Percentiles rank a stretch among this genome's conserved stretches.
These are phyloP conservation scores for Aegilops longissima DNA, from an alignment of 176 grass and related monocot species.

Conservation along the genomic window DNA sequence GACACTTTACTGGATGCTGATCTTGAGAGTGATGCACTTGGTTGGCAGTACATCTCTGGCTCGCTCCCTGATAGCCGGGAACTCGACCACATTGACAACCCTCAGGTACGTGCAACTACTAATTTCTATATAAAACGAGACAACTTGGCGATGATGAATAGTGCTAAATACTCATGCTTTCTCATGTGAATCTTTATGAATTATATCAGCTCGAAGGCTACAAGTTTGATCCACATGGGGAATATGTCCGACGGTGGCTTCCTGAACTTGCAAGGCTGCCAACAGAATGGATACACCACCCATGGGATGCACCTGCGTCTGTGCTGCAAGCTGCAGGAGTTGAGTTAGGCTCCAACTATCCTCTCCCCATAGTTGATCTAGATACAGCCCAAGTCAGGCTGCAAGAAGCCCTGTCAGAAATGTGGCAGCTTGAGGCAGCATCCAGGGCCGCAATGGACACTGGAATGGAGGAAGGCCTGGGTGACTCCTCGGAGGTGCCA, in stretches of 20 bases:
- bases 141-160: not conserved
- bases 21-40: slow-evolving; percentile 97
- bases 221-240: slow-evolving; percentile 85
- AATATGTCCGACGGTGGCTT: slow-evolving; percentile 93
- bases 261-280: slow-evolving; percentile 92
- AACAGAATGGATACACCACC: slow-evolving; percentile 98
- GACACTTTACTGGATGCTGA: slow-evolving; percentile 96
- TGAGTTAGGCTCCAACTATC: slow-evolving; percentile 95
- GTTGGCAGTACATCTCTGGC: slow-evolving; percentile 97
- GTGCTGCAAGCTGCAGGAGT: slow-evolving; percentile 92
- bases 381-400: slow-evolving; percentile 78
- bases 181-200: slow-evolving; percentile 8
- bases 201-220: slow-evolving; percentile 82
- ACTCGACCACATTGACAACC: slow-evolving; percentile 93
- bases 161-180: slow-evolving; percentile 30
- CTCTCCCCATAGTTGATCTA: slow-evolving; percentile 76
- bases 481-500: slow-evolving; percentile 79
- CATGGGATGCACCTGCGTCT: slow-evolving; percentile 78
- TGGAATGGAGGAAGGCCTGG: slow-evolving; percentile 91
- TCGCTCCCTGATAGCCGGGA: slow-evolving; percentile 89
- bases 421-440: slow-evolving; percentile 92
- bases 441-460: slow-evolving; percentile 73
- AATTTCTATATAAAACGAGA: slow-evolving; percentile 19
- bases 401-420: slow-evolving; percentile 78
- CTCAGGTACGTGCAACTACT: slow-evolving; percentile 58